Evolutionary conservation across 2,329 filamentous ascomycete species (phyloP).

Genomic region (Aspergillus felis): DNA sequence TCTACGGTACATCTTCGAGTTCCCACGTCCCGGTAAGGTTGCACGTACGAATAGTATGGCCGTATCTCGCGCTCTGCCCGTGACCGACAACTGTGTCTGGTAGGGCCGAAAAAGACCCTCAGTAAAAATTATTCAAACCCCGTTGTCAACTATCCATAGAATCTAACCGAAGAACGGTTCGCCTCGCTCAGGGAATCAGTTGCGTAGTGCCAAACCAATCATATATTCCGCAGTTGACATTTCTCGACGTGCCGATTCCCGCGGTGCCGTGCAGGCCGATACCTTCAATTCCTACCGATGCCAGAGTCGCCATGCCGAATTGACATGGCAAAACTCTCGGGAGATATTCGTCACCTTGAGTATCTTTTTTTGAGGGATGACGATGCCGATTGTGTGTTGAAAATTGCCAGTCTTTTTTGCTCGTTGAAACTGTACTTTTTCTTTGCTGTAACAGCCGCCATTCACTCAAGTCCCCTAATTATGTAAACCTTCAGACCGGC

Average conservation of each 20-base stretch:
- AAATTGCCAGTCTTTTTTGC: neutral
- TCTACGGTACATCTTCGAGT: neutral
- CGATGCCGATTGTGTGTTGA: neutral
- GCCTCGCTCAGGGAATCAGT: neutral
- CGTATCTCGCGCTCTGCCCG: neutral
- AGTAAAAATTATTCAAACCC: neutral
- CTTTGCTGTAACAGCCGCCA: neutral
- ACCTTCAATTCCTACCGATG: constrained; percentile 2
- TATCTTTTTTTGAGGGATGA: neutral
- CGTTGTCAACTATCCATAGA: neutral
- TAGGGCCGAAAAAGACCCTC: neutral
- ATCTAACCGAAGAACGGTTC: neutral
- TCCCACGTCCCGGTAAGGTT: too few relatives aligned
- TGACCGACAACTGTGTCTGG: neutral
- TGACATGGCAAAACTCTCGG: neutral
- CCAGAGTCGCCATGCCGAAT: neutral
- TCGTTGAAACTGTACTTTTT: neutral
- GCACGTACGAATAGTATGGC: too few relatives aligned
- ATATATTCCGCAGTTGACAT: neutral
- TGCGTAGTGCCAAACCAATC: neutral
- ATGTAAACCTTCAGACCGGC: neutral
- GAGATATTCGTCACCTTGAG: neutral
- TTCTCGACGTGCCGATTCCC: constrained; percentile 20
- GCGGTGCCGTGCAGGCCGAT: constrained; percentile 18
- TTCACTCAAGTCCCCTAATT: neutral